Conservation (phyloP, 2,329 filamentous ascomycete species). For the Metarhizium album region DNA sequence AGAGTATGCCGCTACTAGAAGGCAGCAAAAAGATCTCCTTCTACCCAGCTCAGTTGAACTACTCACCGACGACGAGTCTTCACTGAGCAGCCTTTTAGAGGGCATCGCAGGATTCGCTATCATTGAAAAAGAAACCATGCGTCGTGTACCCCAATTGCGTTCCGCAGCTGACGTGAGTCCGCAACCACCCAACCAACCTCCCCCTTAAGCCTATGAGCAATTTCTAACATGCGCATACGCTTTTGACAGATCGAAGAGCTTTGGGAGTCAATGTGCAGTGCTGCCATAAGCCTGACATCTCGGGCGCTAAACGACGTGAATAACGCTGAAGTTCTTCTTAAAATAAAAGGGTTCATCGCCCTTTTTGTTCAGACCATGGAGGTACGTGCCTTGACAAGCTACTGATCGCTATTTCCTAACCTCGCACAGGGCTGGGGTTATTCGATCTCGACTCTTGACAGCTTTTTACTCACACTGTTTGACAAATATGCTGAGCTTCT, state of each 20-base stretch:
- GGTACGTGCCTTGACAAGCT: conserved; percentile 44
- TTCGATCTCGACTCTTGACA: conserved; percentile 68
- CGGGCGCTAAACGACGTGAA: conserved; percentile 69
- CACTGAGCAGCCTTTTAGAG: conserved; percentile 82
- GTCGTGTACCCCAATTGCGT: conserved; percentile 71
- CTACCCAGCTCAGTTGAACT: conserved; percentile 68
- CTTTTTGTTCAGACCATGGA: conserved; percentile 98
- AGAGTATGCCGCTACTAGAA: conserved; percentile 85
- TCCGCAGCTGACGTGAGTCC: conserved; percentile 64
- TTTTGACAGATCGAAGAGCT: conserved; percentile 75
- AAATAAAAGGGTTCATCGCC: conserved; percentile 85
- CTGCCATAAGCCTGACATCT: conserved; percentile 70
- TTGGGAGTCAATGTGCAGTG: conserved; percentile 96
- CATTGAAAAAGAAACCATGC: conserved; percentile 89
- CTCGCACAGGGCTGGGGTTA: conserved; percentile 85
- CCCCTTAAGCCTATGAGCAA: not conserved
- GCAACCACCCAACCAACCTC: no score
- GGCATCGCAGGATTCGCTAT: conserved; percentile 95
- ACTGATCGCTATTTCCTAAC: conserved; percentile 61
- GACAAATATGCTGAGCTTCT: conserved; percentile 88
- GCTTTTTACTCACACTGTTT: conserved; percentile 79
- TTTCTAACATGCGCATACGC: not conserved
- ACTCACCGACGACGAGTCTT: conserved; percentile 70
- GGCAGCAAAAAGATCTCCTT: conserved; percentile 84
- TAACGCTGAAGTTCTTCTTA: conserved; percentile 82